phyloP scores from a whole-genome alignment of 495 filamentous ascomycete species.

The Lentithecium fluviatile region DNA sequence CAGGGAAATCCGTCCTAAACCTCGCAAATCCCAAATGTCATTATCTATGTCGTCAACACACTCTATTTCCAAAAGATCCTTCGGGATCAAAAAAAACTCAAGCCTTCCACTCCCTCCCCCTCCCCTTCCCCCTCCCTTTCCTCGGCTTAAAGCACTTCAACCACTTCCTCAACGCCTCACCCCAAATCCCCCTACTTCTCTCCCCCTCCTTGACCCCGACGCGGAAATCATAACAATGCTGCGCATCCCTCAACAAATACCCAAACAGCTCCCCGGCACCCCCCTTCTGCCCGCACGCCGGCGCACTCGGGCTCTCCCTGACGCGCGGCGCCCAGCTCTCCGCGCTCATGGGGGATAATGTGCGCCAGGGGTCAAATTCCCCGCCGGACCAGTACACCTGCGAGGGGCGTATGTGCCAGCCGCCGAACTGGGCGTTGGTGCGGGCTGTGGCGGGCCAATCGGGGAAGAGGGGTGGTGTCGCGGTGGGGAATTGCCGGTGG shows the following conservation, averaged over 20 bases:
- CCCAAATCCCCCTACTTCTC: constrained; percentile 44
- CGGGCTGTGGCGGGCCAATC: constrained; percentile 41
- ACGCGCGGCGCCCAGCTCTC: constrained; percentile 48
- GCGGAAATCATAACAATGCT: constrained; percentile 56
- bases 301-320: constrained; percentile 41
- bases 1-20: too few species aligned
- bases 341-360: constrained; percentile 50
- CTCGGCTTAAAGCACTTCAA: constrained; percentile 45
- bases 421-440: constrained; percentile 52
- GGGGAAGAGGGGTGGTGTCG: constrained; percentile 47
- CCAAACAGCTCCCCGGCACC: constrained; percentile 50
- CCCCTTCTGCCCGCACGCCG: constrained; percentile 49
- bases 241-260: constrained; percentile 49
- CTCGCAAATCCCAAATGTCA: too few species aligned
- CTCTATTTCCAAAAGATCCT: too few species aligned
- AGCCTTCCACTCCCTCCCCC: not conserved
- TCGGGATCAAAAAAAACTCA: too few species aligned
- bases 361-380: constrained; percentile 61
- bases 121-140: constrained; percentile 2
- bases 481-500: constrained; percentile 55
- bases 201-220: constrained; percentile 37
- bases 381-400: constrained; percentile 57
- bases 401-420: constrained; percentile 59
- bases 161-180: constrained; percentile 50
- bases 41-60: too few species aligned